A percentile compares a stretch with the other conserved stretches of the same genome.
These are phyloP conservation scores for Lentinula aciculospora DNA, from an alignment of 768 basidiomycete species.

Conservation along the genomic window DNA sequence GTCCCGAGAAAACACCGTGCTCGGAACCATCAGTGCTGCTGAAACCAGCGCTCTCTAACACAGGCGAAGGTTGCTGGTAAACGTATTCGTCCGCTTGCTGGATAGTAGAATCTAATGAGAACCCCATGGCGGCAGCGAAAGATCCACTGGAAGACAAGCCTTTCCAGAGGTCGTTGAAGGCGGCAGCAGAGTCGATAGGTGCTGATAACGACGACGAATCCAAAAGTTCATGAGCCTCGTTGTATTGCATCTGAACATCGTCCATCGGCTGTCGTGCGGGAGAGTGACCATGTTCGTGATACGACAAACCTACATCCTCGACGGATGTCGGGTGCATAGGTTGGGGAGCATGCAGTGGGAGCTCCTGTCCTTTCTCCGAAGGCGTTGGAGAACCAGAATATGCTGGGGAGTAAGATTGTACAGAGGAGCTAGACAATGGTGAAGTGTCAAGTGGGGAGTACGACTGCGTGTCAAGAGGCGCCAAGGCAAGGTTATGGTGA, in stretches of 20 bases:
- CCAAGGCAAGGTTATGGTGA: background rate
- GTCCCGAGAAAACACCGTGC: background rate
- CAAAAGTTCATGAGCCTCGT: background rate
- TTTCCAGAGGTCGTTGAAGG: constrained; percentile 5
- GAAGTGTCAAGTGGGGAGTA: constrained; percentile 7
- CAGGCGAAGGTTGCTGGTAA: background rate
- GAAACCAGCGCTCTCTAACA: background rate
- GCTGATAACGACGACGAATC: background rate
- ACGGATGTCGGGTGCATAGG: background rate
- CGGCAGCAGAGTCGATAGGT: background rate
- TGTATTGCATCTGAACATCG: background rate
- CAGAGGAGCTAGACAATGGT: constrained; percentile 14
- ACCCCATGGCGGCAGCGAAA: constrained; percentile 2
- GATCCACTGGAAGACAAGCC: constrained; percentile 2
- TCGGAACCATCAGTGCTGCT: background rate
- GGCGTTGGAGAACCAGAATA: constrained; percentile 37
- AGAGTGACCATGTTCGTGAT: background rate
- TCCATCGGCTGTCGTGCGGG: background rate
- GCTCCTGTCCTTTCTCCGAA: constrained; percentile 16
- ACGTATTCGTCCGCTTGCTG: background rate
- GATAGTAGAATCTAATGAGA: background rate
- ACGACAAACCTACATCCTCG: background rate
- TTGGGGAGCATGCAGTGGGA: background rate
- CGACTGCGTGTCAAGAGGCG: constrained; percentile 3
- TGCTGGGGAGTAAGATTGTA: constrained; percentile 24